These are phyloP conservation scores for Sporothrix inflata DNA, from an alignment of 2,329 filamentous ascomycete species.

Conservation along the genomic window DNA sequence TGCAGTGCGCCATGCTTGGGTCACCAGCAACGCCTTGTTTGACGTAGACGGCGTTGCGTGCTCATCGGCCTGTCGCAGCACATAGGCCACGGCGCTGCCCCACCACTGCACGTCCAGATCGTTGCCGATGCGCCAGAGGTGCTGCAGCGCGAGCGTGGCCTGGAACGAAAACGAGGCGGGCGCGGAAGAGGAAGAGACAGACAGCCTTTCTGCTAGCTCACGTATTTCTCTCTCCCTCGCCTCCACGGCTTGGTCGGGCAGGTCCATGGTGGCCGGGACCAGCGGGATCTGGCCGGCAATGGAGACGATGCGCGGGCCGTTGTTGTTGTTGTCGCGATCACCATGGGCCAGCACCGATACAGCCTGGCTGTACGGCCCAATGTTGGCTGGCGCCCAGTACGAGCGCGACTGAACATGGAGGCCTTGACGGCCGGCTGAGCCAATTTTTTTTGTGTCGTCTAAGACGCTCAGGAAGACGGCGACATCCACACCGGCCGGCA, in stretches of 20 bases:
- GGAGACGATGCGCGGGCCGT: slow-evolving; percentile 53
- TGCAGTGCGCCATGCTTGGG: slow-evolving; percentile 52
- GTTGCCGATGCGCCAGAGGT: slow-evolving; percentile 80
- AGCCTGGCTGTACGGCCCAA: slow-evolving; percentile 94
- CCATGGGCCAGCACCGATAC: slow-evolving; percentile 53
- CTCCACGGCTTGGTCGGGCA: slow-evolving; percentile 45
- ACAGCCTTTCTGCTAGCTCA: too few relatives aligned
- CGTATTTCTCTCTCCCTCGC: not conserved
- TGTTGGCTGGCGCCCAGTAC: slow-evolving; percentile 98
- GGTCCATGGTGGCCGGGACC: slow-evolving; percentile 74
- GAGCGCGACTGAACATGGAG: slow-evolving; percentile 91
- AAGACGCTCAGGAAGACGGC: slow-evolving; percentile 51
- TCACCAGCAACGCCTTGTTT: slow-evolving; percentile 48
- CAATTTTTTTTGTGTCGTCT: slow-evolving; percentile 32
- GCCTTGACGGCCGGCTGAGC: slow-evolving; percentile 53
- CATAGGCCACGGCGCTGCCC: slow-evolving; percentile 75
- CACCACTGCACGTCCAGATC: slow-evolving; percentile 75
- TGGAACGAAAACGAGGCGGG: slow-evolving; percentile 53
- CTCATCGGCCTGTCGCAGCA: slow-evolving; percentile 51
- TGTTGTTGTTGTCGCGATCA: not conserved
- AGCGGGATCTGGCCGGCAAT: slow-evolving; percentile 93
- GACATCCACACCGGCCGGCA: slow-evolving; percentile 64
- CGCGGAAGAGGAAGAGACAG: not conserved
- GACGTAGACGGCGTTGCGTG: slow-evolving; percentile 32
- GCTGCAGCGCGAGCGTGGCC: slow-evolving; percentile 76